A percentile compares a stretch with the other conserved stretches of the same genome.
phyloP scores from a whole-genome alignment of 192 early-diverging fungal genomes.

The Physocladia obscura region DNA sequence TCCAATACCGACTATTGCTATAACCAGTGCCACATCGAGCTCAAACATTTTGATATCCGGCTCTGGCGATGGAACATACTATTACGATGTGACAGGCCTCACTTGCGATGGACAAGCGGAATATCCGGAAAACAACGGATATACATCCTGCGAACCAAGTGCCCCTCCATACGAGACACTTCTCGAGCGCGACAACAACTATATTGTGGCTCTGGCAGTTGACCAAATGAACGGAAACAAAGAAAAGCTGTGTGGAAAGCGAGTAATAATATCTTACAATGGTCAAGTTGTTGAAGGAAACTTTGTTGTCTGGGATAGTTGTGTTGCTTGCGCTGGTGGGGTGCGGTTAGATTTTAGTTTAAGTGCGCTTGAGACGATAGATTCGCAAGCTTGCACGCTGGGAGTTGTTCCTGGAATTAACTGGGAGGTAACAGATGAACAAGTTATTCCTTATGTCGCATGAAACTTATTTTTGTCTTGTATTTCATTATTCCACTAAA shows the following conservation, averaged over 20 bases:
- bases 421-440: constrained; percentile 22
- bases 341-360: constrained; percentile 15
- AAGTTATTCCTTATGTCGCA: constrained; percentile 11
- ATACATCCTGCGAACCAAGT: constrained; percentile 15
- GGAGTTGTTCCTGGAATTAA: constrained; percentile 13
- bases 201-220: constrained; percentile 13
- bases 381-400: background rate
- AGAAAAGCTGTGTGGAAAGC: constrained; percentile 15
- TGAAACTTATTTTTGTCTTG: background rate
- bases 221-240: constrained; percentile 17
- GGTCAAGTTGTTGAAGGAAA: background rate
- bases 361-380: background rate
- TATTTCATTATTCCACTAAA: no score
- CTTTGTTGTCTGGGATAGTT: constrained; percentile 19
- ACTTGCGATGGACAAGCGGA: background rate
- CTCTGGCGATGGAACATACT: constrained; percentile 11
- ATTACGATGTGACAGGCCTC: constrained; percentile 1
- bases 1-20: background rate
- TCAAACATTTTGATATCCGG: constrained; percentile 13
- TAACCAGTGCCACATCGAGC: background rate
- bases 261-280: constrained; percentile 10
- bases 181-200: background rate
- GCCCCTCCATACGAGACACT: constrained; percentile 11
- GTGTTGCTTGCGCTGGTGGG: constrained; percentile 13
- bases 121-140: constrained; percentile 17